Base-by-base conservation (phyloP, 2,329 filamentous ascomycete species). In the Xylariales sp. region DNA sequence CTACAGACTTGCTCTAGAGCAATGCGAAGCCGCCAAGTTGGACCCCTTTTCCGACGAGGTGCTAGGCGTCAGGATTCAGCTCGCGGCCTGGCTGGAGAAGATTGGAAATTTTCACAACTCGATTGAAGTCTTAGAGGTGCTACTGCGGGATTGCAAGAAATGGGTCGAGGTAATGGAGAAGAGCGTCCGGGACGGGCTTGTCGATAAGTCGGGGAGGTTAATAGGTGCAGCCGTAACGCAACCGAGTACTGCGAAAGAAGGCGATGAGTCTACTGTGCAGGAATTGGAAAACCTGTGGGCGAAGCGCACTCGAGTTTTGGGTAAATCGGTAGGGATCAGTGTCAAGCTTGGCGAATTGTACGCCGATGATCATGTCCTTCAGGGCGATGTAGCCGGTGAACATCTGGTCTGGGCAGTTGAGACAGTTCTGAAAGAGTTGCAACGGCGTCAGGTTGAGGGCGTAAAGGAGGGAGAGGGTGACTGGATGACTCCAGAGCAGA, bases 11-110 rank as follows among this genome's bases (percentile, higher is more conserved):
- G 94, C 94, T 3, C 83, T 98, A 65, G 84, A 90, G 69, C 85
- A 91, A 59, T 93, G 93, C 65, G 83, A 89, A 57, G 89, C 93
- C 75, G 77, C 91, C 58, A 89, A 90, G 0, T 88, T 99, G 82
- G 93, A 98, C 76, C 93, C 93, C 0, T 97, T 94, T 78, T 94
- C 92, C 3, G 92, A 97, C 74, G 94, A 97, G 78, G 90, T 97
- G 41, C 85, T 97, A 73, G 96, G 96, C 8, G 90, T 98, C 60
- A 93, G 94, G 76, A 90, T 98, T 58, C 90, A 94, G 77, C 85
- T 97, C 8, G 90, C 93, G 1, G 86, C 86, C 9, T 89, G 97
- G 85, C 85, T 97, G 69, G 93, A 97, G 80, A 90, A 91, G 75
- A 87, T 93, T 16, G 86, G 90, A 39, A 88, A 91, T 74, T 90